These are phyloP conservation scores for Solanum rostratum DNA, from an alignment of 257 asterid genomes.

Conservation along the genomic window DNA sequence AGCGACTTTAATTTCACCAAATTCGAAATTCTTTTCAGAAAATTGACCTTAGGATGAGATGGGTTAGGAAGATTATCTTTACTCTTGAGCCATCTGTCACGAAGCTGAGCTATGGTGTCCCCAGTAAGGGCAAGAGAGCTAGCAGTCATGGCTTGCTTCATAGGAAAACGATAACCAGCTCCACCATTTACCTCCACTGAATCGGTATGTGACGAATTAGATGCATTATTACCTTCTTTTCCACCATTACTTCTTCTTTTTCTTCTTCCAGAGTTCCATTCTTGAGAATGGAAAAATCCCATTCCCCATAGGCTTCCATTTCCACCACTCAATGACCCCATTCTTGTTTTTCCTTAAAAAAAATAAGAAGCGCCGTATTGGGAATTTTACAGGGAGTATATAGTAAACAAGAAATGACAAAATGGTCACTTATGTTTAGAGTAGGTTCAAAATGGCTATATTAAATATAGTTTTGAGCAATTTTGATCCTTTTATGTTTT, in stretches of 20 bases:
- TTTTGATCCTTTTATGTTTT: background rate
- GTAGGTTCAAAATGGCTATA: background rate
- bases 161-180: conserved; percentile 25
- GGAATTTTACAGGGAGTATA: too few species aligned
- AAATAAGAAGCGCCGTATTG: background rate
- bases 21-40: background rate
- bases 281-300: conserved; percentile 12
- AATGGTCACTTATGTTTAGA: background rate
- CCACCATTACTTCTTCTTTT: background rate
- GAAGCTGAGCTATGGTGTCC: conserved; percentile 76
- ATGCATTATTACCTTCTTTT: background rate
- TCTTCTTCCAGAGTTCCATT: background rate
- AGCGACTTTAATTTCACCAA: background rate
- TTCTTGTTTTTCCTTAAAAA: background rate
- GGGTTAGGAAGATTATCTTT: conserved; percentile 14
- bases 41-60: conserved; percentile 1
- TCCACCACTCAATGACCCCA: conserved; percentile 31
- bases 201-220: conserved; percentile 4
- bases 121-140: conserved; percentile 58
- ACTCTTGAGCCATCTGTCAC: conserved; percentile 39
- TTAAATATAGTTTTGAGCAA: background rate
- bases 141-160: conserved; percentile 60
- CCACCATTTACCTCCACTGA: conserved; percentile 18
- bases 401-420: background rate
- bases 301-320: conserved; percentile 21